Evolutionary conservation across 345 rosid genomes (phyloP), one percentile per base, ranked within the genome.

Genomic region (Corymbia maculata): DNA sequence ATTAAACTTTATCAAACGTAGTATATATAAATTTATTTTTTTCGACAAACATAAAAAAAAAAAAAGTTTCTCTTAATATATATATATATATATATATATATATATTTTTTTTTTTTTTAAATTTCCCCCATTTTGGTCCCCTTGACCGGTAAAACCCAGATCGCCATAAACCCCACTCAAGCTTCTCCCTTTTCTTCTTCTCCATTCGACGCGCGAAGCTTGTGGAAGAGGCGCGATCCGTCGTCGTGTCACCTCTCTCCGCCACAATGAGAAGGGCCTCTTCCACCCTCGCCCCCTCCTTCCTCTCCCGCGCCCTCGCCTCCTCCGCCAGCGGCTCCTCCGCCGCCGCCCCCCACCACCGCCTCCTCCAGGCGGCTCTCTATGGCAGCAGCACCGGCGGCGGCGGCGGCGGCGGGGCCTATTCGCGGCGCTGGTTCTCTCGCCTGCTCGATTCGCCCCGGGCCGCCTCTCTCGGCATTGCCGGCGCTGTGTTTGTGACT

Each of bases 201-300:
- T 53, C 86, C 14, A 0, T 44, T 17, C 26, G 2, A 55, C 85
- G 17, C 50, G 57, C 32, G 64, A 68, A 82, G 30, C 52, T 53
- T 59, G 51, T 7, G 49, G 44, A 49, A 45, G 86, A 86, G 80
- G 59, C 79, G 90, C 59, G 90, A 89, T 89, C 88, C 86, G 84
- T 0, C 88, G 87, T 19, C 86, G 86, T 5, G 86, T 24, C 88
- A 22, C 80, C 86, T 55, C 88, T 11, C 86, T 85, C 87, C 87
- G 32, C 84, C 86, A 68, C 64, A 51, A 94, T 94, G 95, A 91
- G 94, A 90, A 90, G 91, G 86, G 93, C 93, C 17, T 75, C 82
- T 50, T 85, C 92, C 16, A 57, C 87, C 4, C 85, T 91, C 61
- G 90, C 90, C 84, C 89, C 92, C 68, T 87, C 92, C 87, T 22